phyloP scores from a whole-genome alignment of 2,329 filamentous ascomycete species.

The Sphaerulina vaccinii region DNA sequence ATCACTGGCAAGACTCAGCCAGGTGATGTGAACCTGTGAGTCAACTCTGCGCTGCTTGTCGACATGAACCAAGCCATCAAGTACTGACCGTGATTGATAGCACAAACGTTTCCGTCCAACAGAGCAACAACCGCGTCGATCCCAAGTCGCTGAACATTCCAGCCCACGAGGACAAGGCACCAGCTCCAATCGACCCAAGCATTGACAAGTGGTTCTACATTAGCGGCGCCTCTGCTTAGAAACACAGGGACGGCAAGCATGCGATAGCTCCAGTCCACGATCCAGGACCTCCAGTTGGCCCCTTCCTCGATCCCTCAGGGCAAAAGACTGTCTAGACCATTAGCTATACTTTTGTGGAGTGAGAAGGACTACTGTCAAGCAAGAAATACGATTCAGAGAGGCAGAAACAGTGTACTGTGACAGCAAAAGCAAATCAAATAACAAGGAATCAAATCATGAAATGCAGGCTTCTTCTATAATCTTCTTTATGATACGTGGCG shows the following conservation, averaged over 20 bases:
- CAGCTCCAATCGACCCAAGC: constrained; percentile 88
- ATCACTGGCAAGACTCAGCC: constrained; percentile 83
- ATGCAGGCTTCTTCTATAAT: no score
- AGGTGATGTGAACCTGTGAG: constrained; percentile 79
- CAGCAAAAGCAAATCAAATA: no score
- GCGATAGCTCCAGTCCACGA: background rate
- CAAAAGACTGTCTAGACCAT: no score
- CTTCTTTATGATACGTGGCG: no score
- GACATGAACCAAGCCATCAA: background rate
- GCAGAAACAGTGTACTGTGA: no score
- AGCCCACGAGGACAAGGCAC: constrained; percentile 71
- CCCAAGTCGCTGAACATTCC: constrained; percentile 73
- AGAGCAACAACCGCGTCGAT: constrained; percentile 71
- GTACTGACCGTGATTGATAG: constrained; percentile 44
- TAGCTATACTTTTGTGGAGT: no score
- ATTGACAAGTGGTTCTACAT: constrained; percentile 99
- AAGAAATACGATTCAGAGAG: no score
- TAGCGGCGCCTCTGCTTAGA: constrained; percentile 70
- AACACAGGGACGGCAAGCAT: no score
- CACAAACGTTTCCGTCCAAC: constrained; percentile 73
- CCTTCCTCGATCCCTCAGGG: background rate
- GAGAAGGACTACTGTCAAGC: no score
- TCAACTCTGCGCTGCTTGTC: constrained; percentile 29
- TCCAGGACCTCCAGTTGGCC: background rate
- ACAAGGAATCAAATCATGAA: no score